Percentiles rank a stretch among this genome's conserved stretches.
Evolutionary conservation across 75 land plant species (phyloP).

Genomic region (Cryptomeria japonica): DNA sequence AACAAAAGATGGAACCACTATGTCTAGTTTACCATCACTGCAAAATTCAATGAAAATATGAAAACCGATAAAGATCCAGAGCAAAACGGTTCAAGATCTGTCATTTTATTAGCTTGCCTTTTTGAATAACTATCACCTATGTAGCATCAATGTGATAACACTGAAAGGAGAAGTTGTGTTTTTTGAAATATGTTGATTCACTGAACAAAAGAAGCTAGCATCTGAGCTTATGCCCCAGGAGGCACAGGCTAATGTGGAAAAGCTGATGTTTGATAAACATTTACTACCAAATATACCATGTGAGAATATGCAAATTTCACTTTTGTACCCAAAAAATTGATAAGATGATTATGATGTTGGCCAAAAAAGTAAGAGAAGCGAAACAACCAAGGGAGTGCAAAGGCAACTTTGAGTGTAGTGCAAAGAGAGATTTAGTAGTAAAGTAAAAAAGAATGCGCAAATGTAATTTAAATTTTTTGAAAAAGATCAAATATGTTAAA

Average conservation of each 20-base stretch:
- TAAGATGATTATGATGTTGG: not conserved
- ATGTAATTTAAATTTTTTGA: not conserved
- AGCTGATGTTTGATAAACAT: not conserved
- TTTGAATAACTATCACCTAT: conserved; percentile 6
- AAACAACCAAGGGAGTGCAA: not conserved
- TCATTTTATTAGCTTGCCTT: not conserved
- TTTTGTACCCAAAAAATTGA: not conserved
- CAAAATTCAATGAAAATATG: conserved; percentile 11
- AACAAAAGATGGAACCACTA: conserved; percentile 96
- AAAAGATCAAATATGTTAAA: not conserved
- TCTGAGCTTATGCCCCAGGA: not conserved
- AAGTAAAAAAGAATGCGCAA: not conserved
- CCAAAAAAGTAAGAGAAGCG: not conserved
- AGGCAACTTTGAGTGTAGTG: not conserved
- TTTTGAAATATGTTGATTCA: not conserved
- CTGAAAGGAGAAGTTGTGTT: not conserved
- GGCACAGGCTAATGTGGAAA: not conserved
- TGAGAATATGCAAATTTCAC: not conserved
- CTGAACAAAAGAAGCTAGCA: not conserved
- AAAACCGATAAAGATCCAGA: not conserved
- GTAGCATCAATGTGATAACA: not conserved
- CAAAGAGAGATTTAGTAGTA: not conserved
- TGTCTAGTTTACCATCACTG: conserved; percentile 98
- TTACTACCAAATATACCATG: conserved; percentile 1
- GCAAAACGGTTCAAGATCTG: not conserved